Base-by-base conservation (phyloP, 164 flowering plant species). In the Nymphaea thermarum region DNA sequence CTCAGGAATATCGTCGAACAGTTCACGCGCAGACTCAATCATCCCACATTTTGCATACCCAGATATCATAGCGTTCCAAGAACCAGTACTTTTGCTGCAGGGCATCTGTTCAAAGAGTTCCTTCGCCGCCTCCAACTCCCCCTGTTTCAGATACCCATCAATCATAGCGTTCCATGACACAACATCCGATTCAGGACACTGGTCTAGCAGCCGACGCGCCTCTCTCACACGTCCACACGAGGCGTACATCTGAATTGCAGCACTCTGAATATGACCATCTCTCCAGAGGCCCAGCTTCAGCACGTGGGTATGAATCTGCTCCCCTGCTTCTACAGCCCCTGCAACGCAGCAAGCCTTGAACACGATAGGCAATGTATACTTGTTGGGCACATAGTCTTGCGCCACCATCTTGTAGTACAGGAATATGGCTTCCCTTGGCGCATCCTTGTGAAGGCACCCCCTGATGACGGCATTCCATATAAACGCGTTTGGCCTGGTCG, bases 151-250 rank as follows among this genome's bases (percentile, higher is more conserved):
- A 60, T 76, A 82, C 71, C 84, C 85, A 76, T 81, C 86, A 70
- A 86, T 72, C 85, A 83, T 79, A 1, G 82, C 80, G 72, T 86
- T 84, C 76, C 77, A 81, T 59, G 85, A 85, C 44, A 84, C 67
- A 15, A 63, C 80, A 74, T 84, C 90, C 1, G 73, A 60, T 57
- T 78, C 74, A 4, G 44, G 70, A 11, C 53, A 43, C 45, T 68
- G 71, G 71, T 74, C 81, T 25, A 82, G 70, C 79, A 82, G 68
- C 18, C 43, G 63, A 59, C 80, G 75, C 1, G 85, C 83, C 63
- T 75, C 79, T 2, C 0, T 65, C 18, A 81, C 17, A 42, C 44
- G 44, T 64, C 83, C 80, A 62, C 75, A 79, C 43, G 76, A 63
- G 0, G 83, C 73, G 65, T 83, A 83, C 86, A 83, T 78, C 61